These are phyloP conservation scores for Hysterangium stoloniferum DNA, from an alignment of 768 basidiomycete genomes.

Conservation along the genomic window DNA sequence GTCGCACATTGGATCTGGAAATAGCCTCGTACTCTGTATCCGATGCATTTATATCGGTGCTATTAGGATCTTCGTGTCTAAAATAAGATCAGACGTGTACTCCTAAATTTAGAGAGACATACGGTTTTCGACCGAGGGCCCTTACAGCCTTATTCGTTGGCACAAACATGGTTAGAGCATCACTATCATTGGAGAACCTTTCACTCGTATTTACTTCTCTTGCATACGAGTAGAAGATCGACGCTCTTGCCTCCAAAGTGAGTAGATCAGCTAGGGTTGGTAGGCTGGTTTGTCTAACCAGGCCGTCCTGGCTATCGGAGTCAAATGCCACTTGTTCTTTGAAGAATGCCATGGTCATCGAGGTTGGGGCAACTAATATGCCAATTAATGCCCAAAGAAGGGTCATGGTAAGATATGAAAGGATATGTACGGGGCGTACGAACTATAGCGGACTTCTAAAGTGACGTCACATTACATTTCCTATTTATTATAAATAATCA, in stretches of 20 bases:
- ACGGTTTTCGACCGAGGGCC: constrained; percentile 77
- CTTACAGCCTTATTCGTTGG: constrained; percentile 88
- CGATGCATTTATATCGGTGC: constrained; percentile 40
- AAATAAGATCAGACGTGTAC: background rate
- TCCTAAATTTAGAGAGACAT: constrained; percentile 31
- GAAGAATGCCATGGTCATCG: background rate
- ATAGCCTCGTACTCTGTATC: constrained; percentile 57
- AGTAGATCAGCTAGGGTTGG: constrained; percentile 70
- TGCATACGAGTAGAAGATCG: constrained; percentile 81
- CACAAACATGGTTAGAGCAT: constrained; percentile 56
- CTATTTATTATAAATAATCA: too few species aligned
- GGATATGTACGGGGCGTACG: too few species aligned
- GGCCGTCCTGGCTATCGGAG: background rate
- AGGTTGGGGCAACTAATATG: too few species aligned
- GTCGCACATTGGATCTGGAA: constrained; percentile 61
- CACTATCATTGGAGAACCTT: constrained; percentile 29
- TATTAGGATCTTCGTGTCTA: constrained; percentile 21
- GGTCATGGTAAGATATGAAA: too few species aligned
- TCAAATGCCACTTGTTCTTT: background rate
- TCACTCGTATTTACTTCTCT: constrained; percentile 58
- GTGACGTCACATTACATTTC: too few species aligned
- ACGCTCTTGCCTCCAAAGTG: constrained; percentile 65
- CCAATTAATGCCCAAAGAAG: too few species aligned
- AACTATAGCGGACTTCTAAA: too few species aligned
- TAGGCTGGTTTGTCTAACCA: background rate